A percentile compares a stretch with the other conserved stretches of the same genome.
Conservation (phyloP, 345 rosid genomes). For the Gossypium australe region DNA sequence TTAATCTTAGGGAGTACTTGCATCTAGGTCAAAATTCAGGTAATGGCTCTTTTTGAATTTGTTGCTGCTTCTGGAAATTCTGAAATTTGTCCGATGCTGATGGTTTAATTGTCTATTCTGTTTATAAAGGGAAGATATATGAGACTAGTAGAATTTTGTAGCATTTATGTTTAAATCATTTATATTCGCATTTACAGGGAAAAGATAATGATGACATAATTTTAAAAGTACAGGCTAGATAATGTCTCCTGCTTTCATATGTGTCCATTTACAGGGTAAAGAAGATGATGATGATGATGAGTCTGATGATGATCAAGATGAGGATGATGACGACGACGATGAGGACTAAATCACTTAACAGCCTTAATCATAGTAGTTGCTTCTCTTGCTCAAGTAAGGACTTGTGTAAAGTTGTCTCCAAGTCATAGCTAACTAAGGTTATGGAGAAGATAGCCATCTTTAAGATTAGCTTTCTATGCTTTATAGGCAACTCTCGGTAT, state of each 20-base stretch:
- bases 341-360: slow-evolving; percentile 20
- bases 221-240: neutral
- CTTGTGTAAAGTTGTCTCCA: slow-evolving; percentile 35
- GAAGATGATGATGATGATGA: slow-evolving; percentile 36
- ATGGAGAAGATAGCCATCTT: slow-evolving; percentile 22
- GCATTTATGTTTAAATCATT: no score
- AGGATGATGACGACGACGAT: slow-evolving; percentile 29
- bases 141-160: no score
- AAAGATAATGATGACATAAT: neutral
- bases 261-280: slow-evolving; percentile 37
- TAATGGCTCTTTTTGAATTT: no score
- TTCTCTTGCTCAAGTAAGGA: slow-evolving; percentile 16
- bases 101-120: no score
- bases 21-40: no score
- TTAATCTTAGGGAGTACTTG: no score
- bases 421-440: slow-evolving; percentile 23
- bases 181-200: neutral
- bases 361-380: slow-evolving; percentile 4
- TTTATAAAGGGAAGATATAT: no score
- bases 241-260: neutral
- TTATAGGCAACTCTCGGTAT: slow-evolving; percentile 19
- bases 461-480: slow-evolving; percentile 15
- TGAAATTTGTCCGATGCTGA: no score
- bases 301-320: slow-evolving; percentile 42
- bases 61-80: no score